Conservation (phyloP, 805 yeast genomes). For the Candida khao-thaluensis region DNA sequence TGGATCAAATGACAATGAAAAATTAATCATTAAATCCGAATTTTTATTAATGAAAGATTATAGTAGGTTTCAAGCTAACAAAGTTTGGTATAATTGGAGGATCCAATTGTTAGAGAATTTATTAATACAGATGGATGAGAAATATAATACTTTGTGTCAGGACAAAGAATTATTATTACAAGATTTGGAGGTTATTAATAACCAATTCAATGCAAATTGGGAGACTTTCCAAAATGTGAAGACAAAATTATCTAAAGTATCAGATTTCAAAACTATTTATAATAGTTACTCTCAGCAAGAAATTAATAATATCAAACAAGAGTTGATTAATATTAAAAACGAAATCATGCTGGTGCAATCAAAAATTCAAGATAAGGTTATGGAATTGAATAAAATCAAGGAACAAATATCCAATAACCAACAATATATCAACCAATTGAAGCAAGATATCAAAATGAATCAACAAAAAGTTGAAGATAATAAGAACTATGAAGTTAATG, state of each 20-base stretch:
- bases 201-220: conserved; percentile 11
- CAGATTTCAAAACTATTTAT: conserved; percentile 15
- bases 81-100: conserved; percentile 66
- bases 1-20: conserved; percentile 35
- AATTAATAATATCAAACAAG: conserved; percentile 10
- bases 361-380: conserved; percentile 4
- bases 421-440: conserved; percentile 8
- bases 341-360: conserved; percentile 17
- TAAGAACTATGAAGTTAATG: conserved; percentile 20
- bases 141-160: conserved; percentile 7
- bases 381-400: conserved; percentile 2
- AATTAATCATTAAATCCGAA: conserved; percentile 44
- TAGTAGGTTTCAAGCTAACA: conserved; percentile 52
- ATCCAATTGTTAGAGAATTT: conserved; percentile 49
- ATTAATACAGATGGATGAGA: conserved; percentile 26
- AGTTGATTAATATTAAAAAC: conserved; percentile 11
- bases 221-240: conserved; percentile 13
- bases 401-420: neutral
- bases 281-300: conserved; percentile 12
- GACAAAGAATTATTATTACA: conserved; percentile 10
- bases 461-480: conserved; percentile 13
- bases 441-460: conserved; percentile 10
- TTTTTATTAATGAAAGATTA: conserved; percentile 50
- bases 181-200: conserved; percentile 11
- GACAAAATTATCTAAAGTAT: conserved; percentile 19